A percentile compares a stretch with the other conserved stretches of the same genome.
phyloP scores from a whole-genome alignment of 352 stramenopile species.

The Pythium rhizo-oryzae region DNA sequence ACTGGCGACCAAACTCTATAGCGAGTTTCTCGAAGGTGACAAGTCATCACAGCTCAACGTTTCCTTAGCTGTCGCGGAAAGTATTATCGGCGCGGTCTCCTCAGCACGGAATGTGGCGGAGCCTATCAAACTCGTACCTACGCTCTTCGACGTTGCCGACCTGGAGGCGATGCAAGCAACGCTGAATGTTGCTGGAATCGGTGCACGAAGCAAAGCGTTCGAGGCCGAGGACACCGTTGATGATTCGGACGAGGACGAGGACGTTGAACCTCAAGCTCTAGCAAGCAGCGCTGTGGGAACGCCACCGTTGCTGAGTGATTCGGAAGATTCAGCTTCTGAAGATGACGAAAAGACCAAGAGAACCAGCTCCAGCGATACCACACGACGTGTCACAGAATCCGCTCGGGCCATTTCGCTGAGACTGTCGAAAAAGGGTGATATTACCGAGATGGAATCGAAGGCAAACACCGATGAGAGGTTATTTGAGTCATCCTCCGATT shows the following conservation, averaged over 20 bases:
- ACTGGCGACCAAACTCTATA: slow-evolving; percentile 19
- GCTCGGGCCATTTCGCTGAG: background rate
- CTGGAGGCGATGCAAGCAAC: slow-evolving; percentile 35
- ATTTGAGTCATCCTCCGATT: slow-evolving; percentile 55
- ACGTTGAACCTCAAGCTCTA: slow-evolving; percentile 17
- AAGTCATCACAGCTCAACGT: slow-evolving; percentile 11
- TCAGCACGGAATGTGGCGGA: slow-evolving; percentile 1
- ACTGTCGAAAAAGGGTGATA: background rate
- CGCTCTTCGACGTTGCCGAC: slow-evolving; percentile 35
- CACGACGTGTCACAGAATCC: background rate
- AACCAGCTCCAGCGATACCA: background rate
- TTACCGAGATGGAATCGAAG: background rate
- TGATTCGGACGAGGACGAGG: slow-evolving; percentile 47
- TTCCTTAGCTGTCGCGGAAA: slow-evolving; percentile 12
- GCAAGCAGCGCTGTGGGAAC: background rate
- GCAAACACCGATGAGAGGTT: slow-evolving; percentile 25
- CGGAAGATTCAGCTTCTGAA: slow-evolving; percentile 29
- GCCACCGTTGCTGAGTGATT: slow-evolving; percentile 15
- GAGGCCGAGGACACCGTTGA: slow-evolving; percentile 4
- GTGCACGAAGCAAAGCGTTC: background rate
- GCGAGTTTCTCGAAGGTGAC: slow-evolving; percentile 20
- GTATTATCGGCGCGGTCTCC: slow-evolving; percentile 16
- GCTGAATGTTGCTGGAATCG: slow-evolving; percentile 4
- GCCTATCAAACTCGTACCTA: slow-evolving; percentile 9
- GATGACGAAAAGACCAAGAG: slow-evolving; percentile 3